phyloP scores from a whole-genome alignment of 2,329 filamentous ascomycete genomes.

The Nemania sp. region DNA sequence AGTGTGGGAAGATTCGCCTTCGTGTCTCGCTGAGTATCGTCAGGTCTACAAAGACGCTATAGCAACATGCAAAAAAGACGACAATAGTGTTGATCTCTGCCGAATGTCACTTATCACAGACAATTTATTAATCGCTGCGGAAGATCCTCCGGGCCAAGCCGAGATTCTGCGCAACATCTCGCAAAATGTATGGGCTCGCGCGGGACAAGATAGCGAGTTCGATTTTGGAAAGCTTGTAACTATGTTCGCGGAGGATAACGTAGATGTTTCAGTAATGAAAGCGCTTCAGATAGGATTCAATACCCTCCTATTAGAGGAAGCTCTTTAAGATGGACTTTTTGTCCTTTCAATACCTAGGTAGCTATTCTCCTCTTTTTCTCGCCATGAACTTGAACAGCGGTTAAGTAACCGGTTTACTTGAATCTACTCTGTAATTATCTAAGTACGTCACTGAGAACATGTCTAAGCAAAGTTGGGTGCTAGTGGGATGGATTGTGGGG shows the following conservation, averaged over 20 bases:
- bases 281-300: slow-evolving; percentile 17
- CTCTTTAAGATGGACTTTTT: slow-evolving; percentile 13
- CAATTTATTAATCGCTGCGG: slow-evolving; percentile 24
- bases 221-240: slow-evolving; percentile 16
- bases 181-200: slow-evolving; percentile 11
- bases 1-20: slow-evolving; percentile 33
- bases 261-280: slow-evolving; percentile 8
- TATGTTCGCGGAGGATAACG: slow-evolving; percentile 15
- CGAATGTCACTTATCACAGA: slow-evolving; percentile 31
- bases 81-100: slow-evolving; percentile 4
- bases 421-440: too few relatives aligned
- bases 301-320: slow-evolving; percentile 1
- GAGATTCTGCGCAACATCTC: slow-evolving; percentile 23
- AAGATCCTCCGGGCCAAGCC: slow-evolving; percentile 12
- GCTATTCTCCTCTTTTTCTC: too few relatives aligned
- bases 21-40: slow-evolving; percentile 21
- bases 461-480: slow-evolving; percentile 1
- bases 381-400: too few relatives aligned
- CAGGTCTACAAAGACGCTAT: slow-evolving; percentile 20
- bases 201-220: background rate
- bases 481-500: slow-evolving; percentile 21
- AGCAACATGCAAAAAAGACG: background rate
- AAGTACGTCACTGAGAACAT: too few relatives aligned
- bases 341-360: too few relatives aligned
- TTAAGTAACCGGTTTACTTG: too few relatives aligned